Base-by-base conservation (phyloP, 1,139 yeast genomes). In the Kodamaea ohmeri region DNA sequence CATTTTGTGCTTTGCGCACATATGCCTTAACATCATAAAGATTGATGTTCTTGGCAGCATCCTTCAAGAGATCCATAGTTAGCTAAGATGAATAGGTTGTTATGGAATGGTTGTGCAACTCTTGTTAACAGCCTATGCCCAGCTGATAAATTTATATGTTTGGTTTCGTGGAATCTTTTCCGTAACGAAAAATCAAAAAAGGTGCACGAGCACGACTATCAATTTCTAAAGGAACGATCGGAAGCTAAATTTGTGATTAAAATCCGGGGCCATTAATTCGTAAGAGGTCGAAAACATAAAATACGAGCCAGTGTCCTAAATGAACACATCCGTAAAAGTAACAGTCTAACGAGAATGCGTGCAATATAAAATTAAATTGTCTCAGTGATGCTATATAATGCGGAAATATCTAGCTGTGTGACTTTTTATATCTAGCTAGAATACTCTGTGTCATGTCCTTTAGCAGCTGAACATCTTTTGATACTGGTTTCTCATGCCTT, bases 1-100 rank as follows among this genome's bases (percentile, higher is more conserved):
- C 96, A 69, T 92, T 92, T 60, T 92, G 99, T 3, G 97, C 98
- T 63, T 89, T 90, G 50, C 99, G 87, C 43, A 92, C 97, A 58
- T 92, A 90, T 31, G 96, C 94, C 72, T 94, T 92, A 53, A 95
- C 96, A 63, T 94, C 98, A 66, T 92, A 92, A 46, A 92, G 71
- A 40, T 88, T 80, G 55, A 90, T 72, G 71, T 90, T 90, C 63
- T 87, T 77, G 48, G 95, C 68, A 18, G 84, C 80, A 63, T 83
- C 86, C 49, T 79, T 76, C 49, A 84, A 63, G 51, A 76, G 74
- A 63, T 81, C 87, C 87, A 81, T 80, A 39, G 47, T 51, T 11
- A 15, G 16, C 9, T 13, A 8, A 13, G 13, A 30, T 3, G 8
- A 30, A 12, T 18, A 18, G 9, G 7, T 16, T 29, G 22, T 7